Conservation (phyloP, 805 yeast genomes). For the Metschnikowia similis region DNA sequence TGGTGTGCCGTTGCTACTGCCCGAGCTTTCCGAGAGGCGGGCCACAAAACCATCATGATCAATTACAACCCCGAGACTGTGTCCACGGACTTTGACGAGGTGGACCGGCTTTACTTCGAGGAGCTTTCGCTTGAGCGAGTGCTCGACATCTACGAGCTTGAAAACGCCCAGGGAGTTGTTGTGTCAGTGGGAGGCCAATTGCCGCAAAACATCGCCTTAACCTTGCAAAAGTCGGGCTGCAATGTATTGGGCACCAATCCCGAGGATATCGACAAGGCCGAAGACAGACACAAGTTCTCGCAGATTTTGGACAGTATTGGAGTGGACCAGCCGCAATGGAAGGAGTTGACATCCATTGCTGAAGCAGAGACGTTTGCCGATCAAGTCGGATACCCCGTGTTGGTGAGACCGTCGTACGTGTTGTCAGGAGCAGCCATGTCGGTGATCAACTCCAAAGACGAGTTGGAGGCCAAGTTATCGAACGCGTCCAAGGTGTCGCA, state of each 20-base stretch:
- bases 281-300: conserved; percentile 97
- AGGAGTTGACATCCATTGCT: conserved; percentile 79
- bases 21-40: conserved; percentile 82
- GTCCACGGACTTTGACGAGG: conserved; percentile 97
- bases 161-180: conserved; percentile 83
- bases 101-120: conserved; percentile 93
- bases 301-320: conserved; percentile 87
- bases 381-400: conserved; percentile 88
- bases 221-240: conserved; percentile 76
- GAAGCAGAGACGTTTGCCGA: conserved; percentile 86
- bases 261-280: conserved; percentile 92
- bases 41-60: conserved; percentile 90
- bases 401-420: conserved; percentile 96
- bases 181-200: conserved; percentile 98
- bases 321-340: conserved; percentile 97
- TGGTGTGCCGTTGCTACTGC: conserved; percentile 99
- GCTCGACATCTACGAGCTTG: conserved; percentile 94
- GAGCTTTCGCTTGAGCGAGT: conserved; percentile 94
- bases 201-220: conserved; percentile 93
- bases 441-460: conserved; percentile 74
- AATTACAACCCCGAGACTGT: conserved; percentile 99
- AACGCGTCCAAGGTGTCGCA: conserved; percentile 90
- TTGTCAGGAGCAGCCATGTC: conserved; percentile 99
- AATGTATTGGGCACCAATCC: conserved; percentile 92
- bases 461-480: conserved; percentile 75